Evolutionary conservation across 352 stramenopile species (phyloP).

Genomic region (Globisporangium heterothallicum): DNA sequence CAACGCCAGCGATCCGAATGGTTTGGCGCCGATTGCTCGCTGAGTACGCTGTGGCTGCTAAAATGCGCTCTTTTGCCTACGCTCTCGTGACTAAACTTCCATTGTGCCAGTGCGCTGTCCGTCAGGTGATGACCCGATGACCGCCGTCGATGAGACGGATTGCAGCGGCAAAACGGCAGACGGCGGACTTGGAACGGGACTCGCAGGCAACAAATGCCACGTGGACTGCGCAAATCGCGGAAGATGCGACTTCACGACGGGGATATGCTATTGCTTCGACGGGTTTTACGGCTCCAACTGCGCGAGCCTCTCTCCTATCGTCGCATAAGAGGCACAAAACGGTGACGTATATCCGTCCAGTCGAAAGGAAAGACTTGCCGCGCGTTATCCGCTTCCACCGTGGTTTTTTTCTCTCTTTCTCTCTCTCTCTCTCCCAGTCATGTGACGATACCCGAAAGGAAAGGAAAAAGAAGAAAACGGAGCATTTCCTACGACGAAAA

Average conservation of each 20-base stretch:
- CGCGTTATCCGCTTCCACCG: background rate
- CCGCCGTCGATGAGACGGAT: conserved; percentile 76
- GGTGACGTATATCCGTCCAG: background rate
- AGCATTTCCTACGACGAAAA: background rate
- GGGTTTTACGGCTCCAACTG: conserved; percentile 82
- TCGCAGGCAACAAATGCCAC: conserved; percentile 54
- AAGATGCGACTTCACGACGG: conserved; percentile 63
- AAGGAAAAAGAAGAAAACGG: background rate
- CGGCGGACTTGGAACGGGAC: conserved; percentile 33
- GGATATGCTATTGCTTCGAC: conserved; percentile 60
- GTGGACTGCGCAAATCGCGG: conserved; percentile 77
- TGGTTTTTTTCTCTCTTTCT: background rate
- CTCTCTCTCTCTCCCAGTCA: background rate
- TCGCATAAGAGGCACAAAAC: conserved; percentile 5
- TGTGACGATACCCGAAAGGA: background rate
- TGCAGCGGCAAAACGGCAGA: conserved; percentile 49
- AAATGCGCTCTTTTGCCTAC: background rate
- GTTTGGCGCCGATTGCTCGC: conserved; percentile 87
- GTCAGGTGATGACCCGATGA: conserved; percentile 85
- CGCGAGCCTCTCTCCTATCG: conserved; percentile 57
- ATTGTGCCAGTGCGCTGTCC: conserved; percentile 63
- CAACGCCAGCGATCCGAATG: conserved; percentile 83
- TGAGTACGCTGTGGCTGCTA: conserved; percentile 35
- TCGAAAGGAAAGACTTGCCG: too few species aligned
- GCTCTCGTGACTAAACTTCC: background rate